These are phyloP conservation scores for Hirsutella rhossiliensis DNA, from an alignment of 2,329 filamentous ascomycete genomes.

Conservation along the genomic window DNA sequence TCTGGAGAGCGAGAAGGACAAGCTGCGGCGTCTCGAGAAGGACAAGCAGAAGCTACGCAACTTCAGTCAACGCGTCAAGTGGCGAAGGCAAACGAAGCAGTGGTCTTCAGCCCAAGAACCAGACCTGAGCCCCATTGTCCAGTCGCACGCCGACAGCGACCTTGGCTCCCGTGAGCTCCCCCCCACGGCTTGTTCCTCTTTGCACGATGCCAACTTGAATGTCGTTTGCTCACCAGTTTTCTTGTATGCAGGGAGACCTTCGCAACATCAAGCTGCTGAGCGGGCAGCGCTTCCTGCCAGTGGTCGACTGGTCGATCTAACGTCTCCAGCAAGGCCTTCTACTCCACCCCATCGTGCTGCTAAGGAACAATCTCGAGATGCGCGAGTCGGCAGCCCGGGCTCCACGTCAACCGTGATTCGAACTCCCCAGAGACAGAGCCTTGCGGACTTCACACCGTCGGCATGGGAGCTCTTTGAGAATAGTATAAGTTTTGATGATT, in stretches of 20 bases:
- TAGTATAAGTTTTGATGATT: conserved; percentile 16
- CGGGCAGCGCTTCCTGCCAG: background rate
- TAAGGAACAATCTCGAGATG: background rate
- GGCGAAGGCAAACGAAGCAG: conserved; percentile 31
- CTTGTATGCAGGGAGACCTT: background rate
- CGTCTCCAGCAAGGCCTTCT: background rate
- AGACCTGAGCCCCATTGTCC: conserved; percentile 34
- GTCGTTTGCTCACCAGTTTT: background rate
- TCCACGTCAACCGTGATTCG: conserved; percentile 27
- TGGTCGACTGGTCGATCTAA: background rate
- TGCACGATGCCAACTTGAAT: too few species aligned
- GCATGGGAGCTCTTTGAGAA: conserved; percentile 19
- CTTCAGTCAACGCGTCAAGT: conserved; percentile 23
- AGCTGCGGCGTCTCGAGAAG: conserved; percentile 29
- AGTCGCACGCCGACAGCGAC: conserved; percentile 22
- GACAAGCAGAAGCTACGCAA: conserved; percentile 24
- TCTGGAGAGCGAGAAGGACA: conserved; percentile 20
- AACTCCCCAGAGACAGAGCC: conserved; percentile 16
- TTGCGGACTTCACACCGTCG: conserved; percentile 10
- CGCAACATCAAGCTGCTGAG: background rate
- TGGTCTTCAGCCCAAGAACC: conserved; percentile 42
- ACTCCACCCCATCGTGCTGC: background rate
- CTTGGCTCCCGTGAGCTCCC: conserved; percentile 12
- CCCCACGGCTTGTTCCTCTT: background rate
- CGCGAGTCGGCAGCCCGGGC: conserved; percentile 3